phyloP scores from a whole-genome alignment of 169 alveolate species.

The Cystoisospora suis region DNA sequence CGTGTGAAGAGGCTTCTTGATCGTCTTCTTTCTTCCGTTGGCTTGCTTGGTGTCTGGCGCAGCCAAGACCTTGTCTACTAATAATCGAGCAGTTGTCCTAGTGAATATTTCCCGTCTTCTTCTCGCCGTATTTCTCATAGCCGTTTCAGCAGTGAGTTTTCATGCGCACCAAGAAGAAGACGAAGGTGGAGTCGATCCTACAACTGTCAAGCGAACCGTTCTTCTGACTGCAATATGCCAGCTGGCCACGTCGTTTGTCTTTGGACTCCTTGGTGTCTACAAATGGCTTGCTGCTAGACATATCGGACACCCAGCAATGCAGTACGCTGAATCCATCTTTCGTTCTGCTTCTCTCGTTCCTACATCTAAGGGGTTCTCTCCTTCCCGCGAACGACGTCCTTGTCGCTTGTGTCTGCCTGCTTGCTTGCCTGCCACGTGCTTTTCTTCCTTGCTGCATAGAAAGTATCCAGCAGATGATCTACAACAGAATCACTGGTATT shows the following conservation, averaged over 20 bases:
- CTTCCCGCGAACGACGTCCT: too few species aligned
- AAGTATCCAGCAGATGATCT: too few species aligned
- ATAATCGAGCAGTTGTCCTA: not conserved
- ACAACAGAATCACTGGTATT: too few species aligned
- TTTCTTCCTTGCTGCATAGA: too few species aligned
- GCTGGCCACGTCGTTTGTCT: constrained; percentile 27
- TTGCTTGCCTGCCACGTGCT: too few species aligned
- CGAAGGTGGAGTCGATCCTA: not conserved
- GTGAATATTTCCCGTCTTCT: not conserved
- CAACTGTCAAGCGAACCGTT: not conserved
- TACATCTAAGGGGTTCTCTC: too few species aligned
- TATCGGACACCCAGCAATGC: not conserved
- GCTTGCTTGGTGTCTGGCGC: not conserved
- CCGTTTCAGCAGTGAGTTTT: not conserved
- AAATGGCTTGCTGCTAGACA: not conserved
- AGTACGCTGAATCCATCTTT: not conserved
- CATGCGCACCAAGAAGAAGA: constrained; percentile 11
- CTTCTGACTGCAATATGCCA: not conserved
- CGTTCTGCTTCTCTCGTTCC: not conserved
- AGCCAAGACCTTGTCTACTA: not conserved
- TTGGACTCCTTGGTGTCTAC: constrained; percentile 13
- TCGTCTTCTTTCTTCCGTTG: not conserved
- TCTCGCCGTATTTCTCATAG: not conserved
- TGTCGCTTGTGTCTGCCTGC: too few species aligned
- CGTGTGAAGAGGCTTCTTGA: not conserved